Base-by-base conservation (phyloP, 495 filamentous ascomycete genomes). In the Neurospora sp. region DNA sequence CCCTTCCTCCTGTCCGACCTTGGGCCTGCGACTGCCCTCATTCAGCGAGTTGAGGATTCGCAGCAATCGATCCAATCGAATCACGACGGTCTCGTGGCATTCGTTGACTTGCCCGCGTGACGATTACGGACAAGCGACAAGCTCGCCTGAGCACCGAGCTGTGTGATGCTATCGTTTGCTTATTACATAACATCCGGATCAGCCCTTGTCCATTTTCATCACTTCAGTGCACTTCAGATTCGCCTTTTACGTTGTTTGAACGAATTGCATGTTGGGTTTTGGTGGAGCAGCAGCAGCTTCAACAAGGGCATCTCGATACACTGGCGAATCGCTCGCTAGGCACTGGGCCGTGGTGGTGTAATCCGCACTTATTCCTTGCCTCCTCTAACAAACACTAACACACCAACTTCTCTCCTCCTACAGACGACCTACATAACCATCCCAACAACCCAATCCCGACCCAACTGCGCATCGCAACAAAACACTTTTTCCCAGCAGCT, bases 61-160 rank as follows among this genome's bases (percentile, higher is more conserved):
- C 53, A 61, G 71, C 75, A 70, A 69, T 73, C 74, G 70, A 69
- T 70, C 71, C 39, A 73, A 69, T 71, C 72, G 70, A 75, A 72
- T 59, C 42, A 73, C 73, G 69, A 69, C 59, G 73, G 73, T 74
- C 78, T 79, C 79, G 79, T 80, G 79, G 76, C 76, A 77, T 65
- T 70, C 74, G 71, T 74, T 73, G 47, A 77, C 75, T 77, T 74
- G 75, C 73, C 79, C 76, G 70, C 69, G 72, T 79, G 77, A 76
- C 75, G 69, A 73, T 65, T 65, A 31, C 53, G 53, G 27, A 61
- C 53, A 31, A 69, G 39, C 37, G 39, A 44, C 42, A 39, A n/a
- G 37, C 39, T 44, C 69, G 22, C 42, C 22, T 44, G 69, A 70
- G 37, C 16, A 39, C 18, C 38, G 2, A 20, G 22, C 69, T 45